phyloP scores from a whole-genome alignment of 768 basidiomycete genomes.

The Pisolithus orientalis region DNA sequence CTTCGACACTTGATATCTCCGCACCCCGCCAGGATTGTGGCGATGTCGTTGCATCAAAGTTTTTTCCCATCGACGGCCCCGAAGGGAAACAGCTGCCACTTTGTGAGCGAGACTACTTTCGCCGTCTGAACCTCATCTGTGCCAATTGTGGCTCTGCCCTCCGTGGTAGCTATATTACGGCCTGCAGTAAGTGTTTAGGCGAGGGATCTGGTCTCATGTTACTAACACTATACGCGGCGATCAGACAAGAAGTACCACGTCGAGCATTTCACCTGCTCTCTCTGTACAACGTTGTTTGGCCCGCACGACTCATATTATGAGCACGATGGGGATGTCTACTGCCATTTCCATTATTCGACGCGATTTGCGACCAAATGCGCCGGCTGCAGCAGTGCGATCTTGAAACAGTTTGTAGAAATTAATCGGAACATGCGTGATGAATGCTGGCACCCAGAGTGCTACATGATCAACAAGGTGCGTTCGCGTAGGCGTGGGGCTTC shows the following conservation, averaged over 20 bases:
- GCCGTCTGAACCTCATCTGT: conserved; percentile 92
- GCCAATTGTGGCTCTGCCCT: conserved; percentile 92
- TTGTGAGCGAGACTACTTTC: conserved; percentile 98
- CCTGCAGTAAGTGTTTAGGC: conserved; percentile 70
- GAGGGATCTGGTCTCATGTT: neutral
- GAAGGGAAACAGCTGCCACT: conserved; percentile 87
- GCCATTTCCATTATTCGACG: conserved; percentile 98
- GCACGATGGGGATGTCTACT: conserved; percentile 95
- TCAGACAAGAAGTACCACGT: conserved; percentile 98
- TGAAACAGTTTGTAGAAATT: conserved; percentile 99
- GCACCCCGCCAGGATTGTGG: conserved; percentile 72
- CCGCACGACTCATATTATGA: conserved; percentile 99
- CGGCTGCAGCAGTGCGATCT: conserved; percentile 92
- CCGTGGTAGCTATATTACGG: conserved; percentile 97
- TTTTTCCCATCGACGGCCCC: conserved; percentile 94
- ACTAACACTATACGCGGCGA: conserved; percentile 9
- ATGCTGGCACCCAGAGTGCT: conserved; percentile 99
- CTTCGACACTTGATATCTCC: neutral
- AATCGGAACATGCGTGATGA: conserved; percentile 97
- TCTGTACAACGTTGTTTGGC: conserved; percentile 93
- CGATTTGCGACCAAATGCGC: conserved; percentile 98
- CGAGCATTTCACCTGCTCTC: conserved; percentile 98
- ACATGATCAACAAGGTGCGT: conserved; percentile 98
- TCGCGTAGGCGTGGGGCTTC: neutral
- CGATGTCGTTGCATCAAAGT: conserved; percentile 94